Conservation (phyloP, 1,139 yeast genomes). For the Suhomyces atakaporum region DNA sequence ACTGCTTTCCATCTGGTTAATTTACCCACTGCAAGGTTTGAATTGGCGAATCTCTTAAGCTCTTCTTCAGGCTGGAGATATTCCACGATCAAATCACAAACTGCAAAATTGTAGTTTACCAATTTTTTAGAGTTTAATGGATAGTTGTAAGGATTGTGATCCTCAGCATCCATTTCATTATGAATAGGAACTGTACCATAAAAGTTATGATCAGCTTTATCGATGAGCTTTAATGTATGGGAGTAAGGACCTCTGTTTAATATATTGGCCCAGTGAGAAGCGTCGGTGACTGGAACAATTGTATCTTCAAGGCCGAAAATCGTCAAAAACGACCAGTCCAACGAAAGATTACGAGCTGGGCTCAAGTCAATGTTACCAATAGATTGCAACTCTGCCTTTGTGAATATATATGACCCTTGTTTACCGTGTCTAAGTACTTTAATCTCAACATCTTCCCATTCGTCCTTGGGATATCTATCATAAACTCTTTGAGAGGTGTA, state of each 20-base stretch:
- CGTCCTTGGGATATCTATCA: constrained; percentile 33
- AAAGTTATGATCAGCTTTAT: constrained; percentile 79
- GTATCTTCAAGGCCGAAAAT: constrained; percentile 71
- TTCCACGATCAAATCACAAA: constrained; percentile 52
- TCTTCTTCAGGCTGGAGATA: constrained; percentile 56
- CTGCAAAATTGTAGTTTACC: constrained; percentile 61
- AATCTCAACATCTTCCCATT: constrained; percentile 29
- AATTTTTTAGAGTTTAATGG: constrained; percentile 47
- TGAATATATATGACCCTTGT: constrained; percentile 37
- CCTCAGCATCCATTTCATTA: constrained; percentile 30
- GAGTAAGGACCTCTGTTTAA: constrained; percentile 52
- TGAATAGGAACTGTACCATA: constrained; percentile 50
- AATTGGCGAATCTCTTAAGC: constrained; percentile 50
- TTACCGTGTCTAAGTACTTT: constrained; percentile 50
- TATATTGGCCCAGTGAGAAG: constrained; percentile 56
- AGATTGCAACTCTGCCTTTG: constrained; percentile 54
- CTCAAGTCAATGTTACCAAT: constrained; percentile 55
- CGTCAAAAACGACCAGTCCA: constrained; percentile 57
- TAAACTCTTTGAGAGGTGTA: constrained; percentile 41
- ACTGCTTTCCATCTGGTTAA: constrained; percentile 59
- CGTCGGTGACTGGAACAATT: constrained; percentile 66
- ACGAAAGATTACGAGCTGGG: constrained; percentile 43
- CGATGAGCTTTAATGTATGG: constrained; percentile 60
- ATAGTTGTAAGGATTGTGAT: constrained; percentile 35
- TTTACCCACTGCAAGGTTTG: constrained; percentile 38